phyloP scores from a whole-genome alignment of 2,329 filamentous ascomycete genomes.

The Talaromyces sp. region DNA sequence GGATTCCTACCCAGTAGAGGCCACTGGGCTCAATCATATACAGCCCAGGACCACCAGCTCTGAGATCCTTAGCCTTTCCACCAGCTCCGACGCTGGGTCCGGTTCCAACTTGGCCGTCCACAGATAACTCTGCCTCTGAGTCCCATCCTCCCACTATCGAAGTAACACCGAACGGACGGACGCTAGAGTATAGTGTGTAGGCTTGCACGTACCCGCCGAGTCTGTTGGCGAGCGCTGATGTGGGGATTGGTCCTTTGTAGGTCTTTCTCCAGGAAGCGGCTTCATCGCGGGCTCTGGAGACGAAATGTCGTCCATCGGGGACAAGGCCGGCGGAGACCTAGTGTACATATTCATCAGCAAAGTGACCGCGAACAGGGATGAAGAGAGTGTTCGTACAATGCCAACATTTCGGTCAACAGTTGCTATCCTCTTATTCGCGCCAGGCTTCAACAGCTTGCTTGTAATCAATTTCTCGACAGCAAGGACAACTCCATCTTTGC shows the following conservation, averaged over 20 bases:
- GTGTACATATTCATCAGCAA: neutral
- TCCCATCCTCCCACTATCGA: slow-evolving; percentile 94
- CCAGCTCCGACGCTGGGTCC: slow-evolving; percentile 78
- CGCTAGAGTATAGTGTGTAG: slow-evolving; percentile 95
- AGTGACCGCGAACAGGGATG: neutral
- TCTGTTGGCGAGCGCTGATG: slow-evolving; percentile 80
- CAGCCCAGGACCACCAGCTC: slow-evolving; percentile 83
- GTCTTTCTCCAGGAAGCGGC: slow-evolving; percentile 84
- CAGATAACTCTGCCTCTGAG: slow-evolving; percentile 76
- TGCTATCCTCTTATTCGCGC: slow-evolving; percentile 95
- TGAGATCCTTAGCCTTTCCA: slow-evolving; percentile 73
- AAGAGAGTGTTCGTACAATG: slow-evolving; percentile 62
- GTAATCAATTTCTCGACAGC: slow-evolving; percentile 95
- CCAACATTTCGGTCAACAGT: slow-evolving; percentile 92
- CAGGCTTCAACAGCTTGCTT: slow-evolving; percentile 91
- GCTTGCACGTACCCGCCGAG: slow-evolving; percentile 96
- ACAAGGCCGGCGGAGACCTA: slow-evolving; percentile 92
- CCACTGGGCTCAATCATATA: slow-evolving; percentile 99
- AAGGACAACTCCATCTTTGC: slow-evolving; percentile 94
- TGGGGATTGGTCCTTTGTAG: slow-evolving; percentile 93
- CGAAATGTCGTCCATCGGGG: slow-evolving; percentile 92
- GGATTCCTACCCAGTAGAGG: slow-evolving; percentile 72
- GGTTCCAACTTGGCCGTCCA: slow-evolving; percentile 85
- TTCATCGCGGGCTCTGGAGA: slow-evolving; percentile 91
- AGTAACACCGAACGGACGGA: slow-evolving; percentile 94